Base-by-base conservation (phyloP, 2,329 filamentous ascomycete species). In the Trichoderma pleuroti region DNA sequence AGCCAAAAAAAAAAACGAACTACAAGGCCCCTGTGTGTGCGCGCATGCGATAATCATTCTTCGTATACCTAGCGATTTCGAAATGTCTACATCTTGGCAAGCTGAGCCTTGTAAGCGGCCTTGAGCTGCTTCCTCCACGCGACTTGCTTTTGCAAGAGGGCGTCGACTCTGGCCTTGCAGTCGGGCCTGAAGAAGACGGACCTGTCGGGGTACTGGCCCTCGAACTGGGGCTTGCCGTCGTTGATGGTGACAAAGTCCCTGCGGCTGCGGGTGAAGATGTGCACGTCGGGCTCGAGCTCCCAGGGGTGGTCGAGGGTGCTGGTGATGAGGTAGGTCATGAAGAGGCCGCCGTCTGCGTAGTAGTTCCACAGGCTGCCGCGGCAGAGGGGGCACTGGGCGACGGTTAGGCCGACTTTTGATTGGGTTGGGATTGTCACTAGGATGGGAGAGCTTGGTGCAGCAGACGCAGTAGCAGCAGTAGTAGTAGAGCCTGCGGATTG, bases 301-400 rank as follows among this genome's bases (percentile, higher is more conserved):
- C 77, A 76, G 8, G 80, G 76, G 16, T 75, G 73, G 74, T 84
- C 84, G 61, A 86, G 77, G 12, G 84, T 86, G 4, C 84, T 83
- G 30, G 79, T 81, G 49, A 82, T 80, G 11, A 86, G 73, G 72
- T 81, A 85, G 18, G 77, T 75, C 12, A 81, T 66, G 66, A 77
- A 59, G 9, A 74, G 74, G 3, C 79, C 78, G 14, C 71, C 72
- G 46, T 78, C 78, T 14, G 63, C 76, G 73, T 85, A 86, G 72
- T 82, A 73, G 69, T 76, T 81, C 81, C 81, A 86, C 3, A 86
- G 68, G 12, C 78, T 78, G 24, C 79, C 76, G 59, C 77, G 75
- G 73, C 84, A 86, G 10, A 72, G 72, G 1, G 83, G 82, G 70
- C 85, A 87, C 32, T 80, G 79, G 6, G 78, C 79, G 24, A 85